A percentile compares a stretch with the other conserved stretches of the same genome.
phyloP scores from a whole-genome alignment of 345 rosid genomes.

The Gossypium australe region DNA sequence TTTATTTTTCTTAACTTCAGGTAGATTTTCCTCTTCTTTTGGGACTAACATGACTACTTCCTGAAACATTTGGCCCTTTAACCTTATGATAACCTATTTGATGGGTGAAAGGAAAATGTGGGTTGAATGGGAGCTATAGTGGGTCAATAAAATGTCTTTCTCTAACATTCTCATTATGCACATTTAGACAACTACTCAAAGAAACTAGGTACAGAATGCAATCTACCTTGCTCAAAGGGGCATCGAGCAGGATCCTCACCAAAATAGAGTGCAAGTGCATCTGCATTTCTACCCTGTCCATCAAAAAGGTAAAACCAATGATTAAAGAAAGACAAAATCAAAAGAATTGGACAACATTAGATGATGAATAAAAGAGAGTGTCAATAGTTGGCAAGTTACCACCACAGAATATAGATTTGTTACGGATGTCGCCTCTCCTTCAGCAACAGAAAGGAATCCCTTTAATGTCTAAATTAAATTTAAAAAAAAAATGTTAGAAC shows the following conservation, averaged over 20 bases:
- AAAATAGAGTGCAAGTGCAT: conserved; percentile 90
- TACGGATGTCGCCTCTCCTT: conserved; percentile 72
- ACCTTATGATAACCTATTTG: background rate
- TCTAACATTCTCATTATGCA: background rate
- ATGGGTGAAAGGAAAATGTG: background rate
- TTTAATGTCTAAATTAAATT: conserved; percentile 52
- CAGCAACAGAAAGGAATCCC: conserved; percentile 68
- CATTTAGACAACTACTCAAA: background rate
- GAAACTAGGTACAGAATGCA: background rate
- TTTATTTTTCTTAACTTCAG: background rate
- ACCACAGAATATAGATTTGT: conserved; percentile 73
- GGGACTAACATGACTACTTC: background rate
- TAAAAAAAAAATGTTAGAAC: conserved; percentile 9
- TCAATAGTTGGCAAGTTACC: conserved; percentile 49
- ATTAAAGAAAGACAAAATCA: conserved; percentile 9
- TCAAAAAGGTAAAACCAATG: background rate
- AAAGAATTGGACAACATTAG: background rate
- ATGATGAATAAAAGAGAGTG: conserved; percentile 7
- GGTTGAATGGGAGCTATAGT: background rate
- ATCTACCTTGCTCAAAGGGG: conserved; percentile 96
- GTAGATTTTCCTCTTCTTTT: background rate
- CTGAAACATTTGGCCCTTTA: background rate
- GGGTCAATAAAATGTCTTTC: background rate
- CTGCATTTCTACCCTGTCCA: conserved; percentile 94
- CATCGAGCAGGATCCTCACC: conserved; percentile 96